Conservation (phyloP, 1,139 yeast genomes). For the Lodderomyces beijingensis region DNA sequence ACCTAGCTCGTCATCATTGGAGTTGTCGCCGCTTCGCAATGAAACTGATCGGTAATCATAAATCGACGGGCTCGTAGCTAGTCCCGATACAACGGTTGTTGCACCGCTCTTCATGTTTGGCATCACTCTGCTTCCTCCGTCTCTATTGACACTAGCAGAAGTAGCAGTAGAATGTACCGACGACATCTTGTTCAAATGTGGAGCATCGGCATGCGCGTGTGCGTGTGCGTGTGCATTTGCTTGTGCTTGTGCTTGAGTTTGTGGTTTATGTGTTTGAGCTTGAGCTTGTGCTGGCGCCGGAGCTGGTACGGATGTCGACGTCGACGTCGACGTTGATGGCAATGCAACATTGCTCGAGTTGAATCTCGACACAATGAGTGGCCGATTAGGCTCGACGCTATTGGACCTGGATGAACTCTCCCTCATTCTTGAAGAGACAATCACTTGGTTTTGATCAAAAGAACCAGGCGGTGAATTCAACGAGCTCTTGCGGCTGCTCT, state of each 20-base stretch:
- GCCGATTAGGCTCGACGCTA: constrained; percentile 4
- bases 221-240: neutral
- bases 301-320: neutral
- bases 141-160: neutral
- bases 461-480: constrained; percentile 21
- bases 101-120: constrained; percentile 10
- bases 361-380: constrained; percentile 5
- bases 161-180: constrained; percentile 6
- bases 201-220: neutral
- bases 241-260: neutral
- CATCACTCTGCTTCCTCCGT: neutral
- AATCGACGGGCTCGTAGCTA: constrained; percentile 37
- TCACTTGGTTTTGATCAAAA: constrained; percentile 8
- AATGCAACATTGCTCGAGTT: constrained; percentile 3
- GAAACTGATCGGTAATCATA: constrained; percentile 25
- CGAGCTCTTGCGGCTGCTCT: constrained; percentile 33
- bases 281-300: neutral
- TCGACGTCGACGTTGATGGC: neutral
- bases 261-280: neutral
- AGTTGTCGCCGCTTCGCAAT: constrained; percentile 38
- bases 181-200: constrained; percentile 1
- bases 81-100: constrained; percentile 20
- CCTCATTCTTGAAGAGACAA: constrained; percentile 25
- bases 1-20: constrained; percentile 40
- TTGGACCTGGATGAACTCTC: constrained; percentile 21